Evolutionary conservation across 257 asterid genomes (phyloP).

Genomic region (Craterostigma plantagineum): DNA sequence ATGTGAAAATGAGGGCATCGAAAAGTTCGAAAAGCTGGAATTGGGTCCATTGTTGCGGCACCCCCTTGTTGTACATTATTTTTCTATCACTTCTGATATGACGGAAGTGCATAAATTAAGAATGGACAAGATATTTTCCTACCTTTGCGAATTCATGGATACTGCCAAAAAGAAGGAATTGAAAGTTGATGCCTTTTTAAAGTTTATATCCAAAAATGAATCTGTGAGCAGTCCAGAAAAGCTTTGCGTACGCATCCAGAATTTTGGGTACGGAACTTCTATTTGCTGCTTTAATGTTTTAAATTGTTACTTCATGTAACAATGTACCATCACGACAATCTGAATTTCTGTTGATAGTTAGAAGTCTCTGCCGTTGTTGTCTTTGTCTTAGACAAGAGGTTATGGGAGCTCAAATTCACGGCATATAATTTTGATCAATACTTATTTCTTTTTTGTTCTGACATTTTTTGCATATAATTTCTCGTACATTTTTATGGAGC

Average conservation of each 20-base stretch:
- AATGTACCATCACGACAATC: neutral
- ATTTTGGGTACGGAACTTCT: conserved; percentile 44
- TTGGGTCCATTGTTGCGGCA: conserved; percentile 82
- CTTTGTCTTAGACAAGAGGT: no score
- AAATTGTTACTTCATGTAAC: neutral
- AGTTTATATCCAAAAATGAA: conserved; percentile 39
- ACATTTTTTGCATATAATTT: no score
- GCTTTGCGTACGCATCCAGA: conserved; percentile 65
- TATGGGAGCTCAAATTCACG: no score
- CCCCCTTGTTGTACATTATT: conserved; percentile 60
- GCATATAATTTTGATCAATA: no score
- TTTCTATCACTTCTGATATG: conserved; percentile 37
- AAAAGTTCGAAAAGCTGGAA: conserved; percentile 64
- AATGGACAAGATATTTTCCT: conserved; percentile 43
- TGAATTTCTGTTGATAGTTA: neutral
- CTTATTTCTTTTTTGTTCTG: no score
- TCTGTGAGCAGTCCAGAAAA: conserved; percentile 41
- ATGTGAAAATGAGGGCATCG: conserved; percentile 68
- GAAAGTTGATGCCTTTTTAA: conserved; percentile 37
- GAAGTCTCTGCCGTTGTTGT: no score
- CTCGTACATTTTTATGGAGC: no score
- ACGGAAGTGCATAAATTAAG: conserved; percentile 49
- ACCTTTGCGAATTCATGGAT: conserved; percentile 50
- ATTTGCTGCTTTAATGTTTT: conserved; percentile 3
- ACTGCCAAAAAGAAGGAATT: conserved; percentile 22